Conservation (phyloP, 202 grass and related monocot species). For the Miscanthus sacchariflorus region DNA sequence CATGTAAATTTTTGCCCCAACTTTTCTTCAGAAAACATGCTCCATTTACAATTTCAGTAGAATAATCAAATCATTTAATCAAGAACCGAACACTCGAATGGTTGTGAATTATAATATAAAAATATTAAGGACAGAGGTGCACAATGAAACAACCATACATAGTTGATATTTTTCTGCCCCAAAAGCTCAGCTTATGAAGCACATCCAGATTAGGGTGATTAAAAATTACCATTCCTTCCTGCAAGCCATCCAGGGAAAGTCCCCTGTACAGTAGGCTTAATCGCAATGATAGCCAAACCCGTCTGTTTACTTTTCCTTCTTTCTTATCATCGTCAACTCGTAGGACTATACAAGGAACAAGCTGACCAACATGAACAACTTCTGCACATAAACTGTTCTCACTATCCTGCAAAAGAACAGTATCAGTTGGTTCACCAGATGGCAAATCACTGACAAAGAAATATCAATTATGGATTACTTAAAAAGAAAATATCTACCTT, state of each 20-base stretch:
- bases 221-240: slow-evolving; percentile 90
- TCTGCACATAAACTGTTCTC: slow-evolving; percentile 66
- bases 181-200: slow-evolving; percentile 29
- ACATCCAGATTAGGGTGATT: slow-evolving; percentile 22
- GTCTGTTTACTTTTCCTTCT: slow-evolving; percentile 80
- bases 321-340: slow-evolving; percentile 89
- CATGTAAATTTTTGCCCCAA: background rate
- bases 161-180: slow-evolving; percentile 21
- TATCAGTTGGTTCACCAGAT: slow-evolving; percentile 24
- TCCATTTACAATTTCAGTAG: slow-evolving; percentile 10
- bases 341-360: slow-evolving; percentile 85
- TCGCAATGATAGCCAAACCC: slow-evolving; percentile 84
- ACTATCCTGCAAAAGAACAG: slow-evolving; percentile 60
- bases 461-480: background rate
- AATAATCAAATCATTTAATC: background rate
- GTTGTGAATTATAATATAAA: slow-evolving; percentile 8
- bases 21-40: background rate
- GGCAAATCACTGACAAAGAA: slow-evolving; percentile 18
- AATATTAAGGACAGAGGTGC: slow-evolving; percentile 16
- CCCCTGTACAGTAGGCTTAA: slow-evolving; percentile 86
- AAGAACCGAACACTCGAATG: background rate
- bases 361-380: slow-evolving; percentile 83
- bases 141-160: background rate
- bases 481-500: slow-evolving; percentile 59
- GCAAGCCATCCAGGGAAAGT: slow-evolving; percentile 84